Evolutionary conservation across 495 filamentous ascomycete genomes (phyloP).

Genomic region (Gamarada debralockiae): DNA sequence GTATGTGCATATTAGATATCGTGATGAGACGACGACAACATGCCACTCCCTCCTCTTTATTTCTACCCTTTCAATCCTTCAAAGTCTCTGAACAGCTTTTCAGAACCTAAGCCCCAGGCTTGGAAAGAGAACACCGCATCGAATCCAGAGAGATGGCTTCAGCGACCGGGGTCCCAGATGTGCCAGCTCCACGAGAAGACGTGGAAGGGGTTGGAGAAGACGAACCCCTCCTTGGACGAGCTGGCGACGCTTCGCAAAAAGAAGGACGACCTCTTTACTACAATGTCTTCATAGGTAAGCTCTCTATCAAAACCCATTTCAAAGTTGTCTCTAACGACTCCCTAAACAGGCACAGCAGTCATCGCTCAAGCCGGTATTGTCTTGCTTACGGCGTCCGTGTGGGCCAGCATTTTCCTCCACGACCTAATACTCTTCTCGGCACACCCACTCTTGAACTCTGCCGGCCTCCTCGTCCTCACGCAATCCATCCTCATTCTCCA

Average conservation of each 20-base stretch:
- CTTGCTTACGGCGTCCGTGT: slow-evolving; percentile 69
- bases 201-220: slow-evolving; percentile 42
- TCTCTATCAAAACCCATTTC: slow-evolving; percentile 1
- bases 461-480: slow-evolving; percentile 67
- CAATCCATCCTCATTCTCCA: slow-evolving; percentile 84
- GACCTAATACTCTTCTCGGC: slow-evolving; percentile 71
- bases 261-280: slow-evolving; percentile 55
- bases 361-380: slow-evolving; percentile 50
- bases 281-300: slow-evolving; percentile 75
- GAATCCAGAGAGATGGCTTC: slow-evolving; percentile 38
- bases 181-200: slow-evolving; percentile 4
- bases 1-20: too few species aligned
- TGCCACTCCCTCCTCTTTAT: too few species aligned
- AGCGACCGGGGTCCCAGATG: slow-evolving; percentile 45
- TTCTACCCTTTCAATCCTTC: too few species aligned
- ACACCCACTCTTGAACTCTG: slow-evolving; percentile 82
- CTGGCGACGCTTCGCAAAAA: slow-evolving; percentile 69
- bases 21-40: too few species aligned
- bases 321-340: slow-evolving; percentile 6
- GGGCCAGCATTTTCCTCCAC: slow-evolving; percentile 65
- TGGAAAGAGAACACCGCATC: too few species aligned
- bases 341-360: slow-evolving; percentile 63
- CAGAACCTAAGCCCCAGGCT: too few species aligned
- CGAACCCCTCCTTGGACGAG: slow-evolving; percentile 72
- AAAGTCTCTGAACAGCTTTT: too few species aligned